Evolutionary conservation across 129 eudicot genomes (phyloP).

Genomic region (Logfia minima): DNA sequence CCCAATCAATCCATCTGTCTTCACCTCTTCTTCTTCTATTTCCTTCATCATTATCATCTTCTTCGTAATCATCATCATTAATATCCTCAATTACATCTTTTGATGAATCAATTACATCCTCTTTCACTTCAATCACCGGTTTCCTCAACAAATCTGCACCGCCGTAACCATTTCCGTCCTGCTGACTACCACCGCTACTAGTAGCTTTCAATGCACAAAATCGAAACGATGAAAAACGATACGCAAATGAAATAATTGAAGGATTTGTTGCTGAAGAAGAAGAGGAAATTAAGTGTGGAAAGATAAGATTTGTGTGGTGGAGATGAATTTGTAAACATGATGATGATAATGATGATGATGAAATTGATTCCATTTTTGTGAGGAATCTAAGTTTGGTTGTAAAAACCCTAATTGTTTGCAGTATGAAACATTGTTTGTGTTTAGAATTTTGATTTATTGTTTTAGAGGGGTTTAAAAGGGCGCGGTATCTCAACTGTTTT

Average conservation of each 20-base stretch:
- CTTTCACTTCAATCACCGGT: slow-evolving; percentile 45
- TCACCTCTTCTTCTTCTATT: slow-evolving; percentile 35
- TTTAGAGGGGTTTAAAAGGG: slow-evolving; percentile 20
- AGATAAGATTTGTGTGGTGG: slow-evolving; percentile 55
- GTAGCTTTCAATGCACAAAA: slow-evolving; percentile 43
- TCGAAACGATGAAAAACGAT: slow-evolving; percentile 13
- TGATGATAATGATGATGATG: slow-evolving; percentile 18
- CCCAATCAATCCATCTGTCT: slow-evolving; percentile 84
- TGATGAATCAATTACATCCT: slow-evolving; percentile 16
- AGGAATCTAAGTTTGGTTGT: background rate
- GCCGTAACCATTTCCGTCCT: slow-evolving; percentile 32
- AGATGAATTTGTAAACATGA: slow-evolving; percentile 21
- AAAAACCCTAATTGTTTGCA: slow-evolving; percentile 26
- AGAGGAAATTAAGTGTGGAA: slow-evolving; percentile 33
- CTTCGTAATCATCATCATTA: slow-evolving; percentile 10
- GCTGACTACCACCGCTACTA: slow-evolving; percentile 30
- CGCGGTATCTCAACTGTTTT: slow-evolving; percentile 19
- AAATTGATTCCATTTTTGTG: slow-evolving; percentile 30
- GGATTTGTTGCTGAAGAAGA: slow-evolving; percentile 27
- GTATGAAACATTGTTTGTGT: background rate
- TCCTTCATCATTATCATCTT: slow-evolving; percentile 35
- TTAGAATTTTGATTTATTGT: slow-evolving; percentile 16
- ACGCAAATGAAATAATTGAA: slow-evolving; percentile 34
- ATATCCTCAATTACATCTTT: slow-evolving; percentile 17
- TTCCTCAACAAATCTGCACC: slow-evolving; percentile 60